Evolutionary conservation across 768 basidiomycete genomes (phyloP).

Genomic region (Gloeopeniophorella convolvens): DNA sequence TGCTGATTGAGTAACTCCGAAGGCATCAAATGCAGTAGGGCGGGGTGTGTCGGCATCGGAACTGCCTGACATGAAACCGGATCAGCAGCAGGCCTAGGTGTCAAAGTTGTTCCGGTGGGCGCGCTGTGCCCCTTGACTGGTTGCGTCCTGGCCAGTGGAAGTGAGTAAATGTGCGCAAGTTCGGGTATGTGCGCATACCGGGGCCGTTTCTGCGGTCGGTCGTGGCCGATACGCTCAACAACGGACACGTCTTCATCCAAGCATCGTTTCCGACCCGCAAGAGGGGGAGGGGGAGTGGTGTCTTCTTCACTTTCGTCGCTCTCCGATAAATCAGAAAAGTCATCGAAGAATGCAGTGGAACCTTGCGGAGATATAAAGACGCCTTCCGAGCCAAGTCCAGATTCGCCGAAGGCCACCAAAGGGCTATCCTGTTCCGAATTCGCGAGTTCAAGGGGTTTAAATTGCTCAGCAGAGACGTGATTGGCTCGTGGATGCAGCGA

Average conservation of each 20-base stretch:
- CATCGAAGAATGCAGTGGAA: too few relatives aligned
- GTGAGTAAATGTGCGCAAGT: too few relatives aligned
- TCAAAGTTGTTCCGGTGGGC: too few relatives aligned
- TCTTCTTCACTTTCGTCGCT: constrained; percentile 6
- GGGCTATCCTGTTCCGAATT: background rate
- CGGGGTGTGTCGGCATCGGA: too few relatives aligned
- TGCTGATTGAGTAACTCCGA: too few relatives aligned
- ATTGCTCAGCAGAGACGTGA: background rate
- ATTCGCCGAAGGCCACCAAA: background rate
- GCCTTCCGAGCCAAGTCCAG: background rate
- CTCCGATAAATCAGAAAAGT: background rate
- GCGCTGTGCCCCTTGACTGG: too few relatives aligned
- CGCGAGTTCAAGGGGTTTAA: background rate
- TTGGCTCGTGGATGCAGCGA: constrained; percentile 11
- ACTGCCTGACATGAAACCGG: too few relatives aligned
- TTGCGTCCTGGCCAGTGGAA: too few relatives aligned
- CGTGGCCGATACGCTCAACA: background rate
- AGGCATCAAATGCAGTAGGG: too few relatives aligned
- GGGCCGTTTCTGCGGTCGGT: background rate
- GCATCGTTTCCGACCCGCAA: constrained; percentile 13
- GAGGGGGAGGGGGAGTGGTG: constrained; percentile 6
- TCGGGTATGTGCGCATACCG: background rate
- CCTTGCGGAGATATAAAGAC: too few relatives aligned
- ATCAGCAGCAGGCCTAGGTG: too few relatives aligned
- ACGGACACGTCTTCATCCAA: background rate